phyloP scores from a whole-genome alignment of 2,329 filamentous ascomycete species.

The Juglanconis juglandina region DNA sequence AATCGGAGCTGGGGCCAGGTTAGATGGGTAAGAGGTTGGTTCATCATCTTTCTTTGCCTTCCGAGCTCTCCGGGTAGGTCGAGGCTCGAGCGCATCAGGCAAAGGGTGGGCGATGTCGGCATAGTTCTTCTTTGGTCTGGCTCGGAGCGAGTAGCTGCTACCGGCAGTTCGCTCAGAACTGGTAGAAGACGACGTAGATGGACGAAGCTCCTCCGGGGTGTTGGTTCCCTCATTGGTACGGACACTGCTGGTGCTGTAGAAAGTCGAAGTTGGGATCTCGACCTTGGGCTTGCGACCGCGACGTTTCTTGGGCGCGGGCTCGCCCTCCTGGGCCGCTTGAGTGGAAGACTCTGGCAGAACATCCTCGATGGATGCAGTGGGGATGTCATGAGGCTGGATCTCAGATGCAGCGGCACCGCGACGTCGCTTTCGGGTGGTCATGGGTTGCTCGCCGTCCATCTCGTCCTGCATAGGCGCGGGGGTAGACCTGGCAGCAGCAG shows the following conservation, averaged over 20 bases:
- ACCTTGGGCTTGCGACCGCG: slow-evolving; percentile 16
- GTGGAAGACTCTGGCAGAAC: background rate
- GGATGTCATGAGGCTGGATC: background rate
- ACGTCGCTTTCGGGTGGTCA: slow-evolving; percentile 13
- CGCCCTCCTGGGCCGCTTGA: slow-evolving; percentile 14
- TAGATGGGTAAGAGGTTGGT: slow-evolving; percentile 14
- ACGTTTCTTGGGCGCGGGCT: slow-evolving; percentile 20
- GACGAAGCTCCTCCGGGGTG: slow-evolving; percentile 46
- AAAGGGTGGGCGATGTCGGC: slow-evolving; percentile 45
- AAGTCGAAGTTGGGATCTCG: slow-evolving; percentile 25
- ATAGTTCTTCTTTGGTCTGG: slow-evolving; percentile 54
- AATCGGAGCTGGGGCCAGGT: background rate
- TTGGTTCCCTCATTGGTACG: slow-evolving; percentile 31
- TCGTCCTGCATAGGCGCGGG: background rate
- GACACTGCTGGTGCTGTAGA: slow-evolving; percentile 25
- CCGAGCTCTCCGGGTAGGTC: slow-evolving; percentile 28
- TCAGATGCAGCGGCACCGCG: slow-evolving; percentile 7
- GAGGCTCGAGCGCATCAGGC: slow-evolving; percentile 33
- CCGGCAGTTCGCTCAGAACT: slow-evolving; percentile 46
- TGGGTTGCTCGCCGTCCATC: background rate
- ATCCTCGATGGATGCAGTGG: slow-evolving; percentile 14
- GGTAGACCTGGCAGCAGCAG: background rate
- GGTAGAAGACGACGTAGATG: slow-evolving; percentile 52
- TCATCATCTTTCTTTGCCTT: slow-evolving; percentile 17
- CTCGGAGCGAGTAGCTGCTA: slow-evolving; percentile 51